Evolutionary conservation across 2,329 filamentous ascomycete genomes (phyloP).

Genomic region (Leptographium procerum): DNA sequence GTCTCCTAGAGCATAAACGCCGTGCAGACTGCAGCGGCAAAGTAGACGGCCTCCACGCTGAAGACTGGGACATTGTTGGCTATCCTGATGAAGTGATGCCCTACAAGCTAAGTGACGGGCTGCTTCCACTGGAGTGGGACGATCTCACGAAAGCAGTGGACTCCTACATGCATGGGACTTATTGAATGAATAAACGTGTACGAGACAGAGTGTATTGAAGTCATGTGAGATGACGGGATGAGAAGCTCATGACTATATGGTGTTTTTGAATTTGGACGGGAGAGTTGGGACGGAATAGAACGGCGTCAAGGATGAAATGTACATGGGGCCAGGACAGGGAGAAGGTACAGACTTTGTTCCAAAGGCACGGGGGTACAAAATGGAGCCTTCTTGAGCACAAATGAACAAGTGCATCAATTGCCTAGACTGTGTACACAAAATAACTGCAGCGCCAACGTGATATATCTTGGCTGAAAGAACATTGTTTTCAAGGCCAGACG

Average conservation of each 20-base stretch:
- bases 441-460: no score
- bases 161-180: background rate
- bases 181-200: background rate
- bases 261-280: background rate
- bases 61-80: background rate
- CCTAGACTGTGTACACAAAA: no score
- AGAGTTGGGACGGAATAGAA: no score
- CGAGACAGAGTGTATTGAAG: background rate
- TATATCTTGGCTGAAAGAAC: no score
- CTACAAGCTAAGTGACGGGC: background rate
- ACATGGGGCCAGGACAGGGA: background rate
- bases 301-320: background rate
- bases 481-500: no score
- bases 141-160: background rate
- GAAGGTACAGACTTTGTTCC: no score
- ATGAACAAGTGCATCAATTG: no score
- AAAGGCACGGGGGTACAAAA: no score
- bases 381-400: no score
- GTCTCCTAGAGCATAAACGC: no score
- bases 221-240: background rate
- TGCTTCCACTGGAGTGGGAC: background rate
- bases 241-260: background rate
- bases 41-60: background rate
- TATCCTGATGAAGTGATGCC: background rate
- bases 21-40: background rate